These are phyloP conservation scores for Paramecium sexaurelia DNA, from an alignment of 73 alveolate genomes.

Conservation along the genomic window DNA sequence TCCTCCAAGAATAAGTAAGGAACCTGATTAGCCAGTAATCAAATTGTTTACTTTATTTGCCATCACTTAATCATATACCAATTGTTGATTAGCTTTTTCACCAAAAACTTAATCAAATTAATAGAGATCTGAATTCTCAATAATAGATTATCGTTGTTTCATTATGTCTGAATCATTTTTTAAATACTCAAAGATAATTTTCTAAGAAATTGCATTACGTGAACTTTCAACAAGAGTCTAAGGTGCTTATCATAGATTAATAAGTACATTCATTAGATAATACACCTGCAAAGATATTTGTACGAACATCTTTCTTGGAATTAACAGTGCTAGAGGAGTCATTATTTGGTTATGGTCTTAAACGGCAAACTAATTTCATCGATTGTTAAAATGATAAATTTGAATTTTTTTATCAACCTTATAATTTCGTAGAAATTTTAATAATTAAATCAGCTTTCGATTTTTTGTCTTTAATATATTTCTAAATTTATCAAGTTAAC, in stretches of 20 bases:
- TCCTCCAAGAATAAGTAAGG: conserved; percentile 9
- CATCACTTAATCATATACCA: conserved; percentile 1
- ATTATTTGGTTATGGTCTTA: conserved; percentile 42
- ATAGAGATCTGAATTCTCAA: conserved; percentile 38
- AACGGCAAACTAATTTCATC: conserved; percentile 39
- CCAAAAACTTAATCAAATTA: conserved; percentile 51
- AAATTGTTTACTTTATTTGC: neutral
- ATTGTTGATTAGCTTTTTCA: neutral
- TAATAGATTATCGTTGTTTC: neutral
- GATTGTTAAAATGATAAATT: neutral
- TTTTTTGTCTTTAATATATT: neutral
- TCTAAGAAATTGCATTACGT: neutral
- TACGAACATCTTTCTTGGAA: neutral
- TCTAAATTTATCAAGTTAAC: neutral
- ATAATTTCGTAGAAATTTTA: too few species aligned
- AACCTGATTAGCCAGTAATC: neutral
- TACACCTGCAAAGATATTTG: neutral
- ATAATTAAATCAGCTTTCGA: too few species aligned
- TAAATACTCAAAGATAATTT: conserved; percentile 23
- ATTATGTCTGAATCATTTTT: conserved; percentile 26
- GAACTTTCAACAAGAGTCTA: conserved; percentile 34
- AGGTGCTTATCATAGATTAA: conserved; percentile 5
- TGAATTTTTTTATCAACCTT: neutral
- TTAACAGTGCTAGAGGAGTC: neutral
- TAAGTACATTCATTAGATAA: neutral